phyloP scores from a whole-genome alignment of 305 asterid genomes.

The Petunia hybrid region DNA sequence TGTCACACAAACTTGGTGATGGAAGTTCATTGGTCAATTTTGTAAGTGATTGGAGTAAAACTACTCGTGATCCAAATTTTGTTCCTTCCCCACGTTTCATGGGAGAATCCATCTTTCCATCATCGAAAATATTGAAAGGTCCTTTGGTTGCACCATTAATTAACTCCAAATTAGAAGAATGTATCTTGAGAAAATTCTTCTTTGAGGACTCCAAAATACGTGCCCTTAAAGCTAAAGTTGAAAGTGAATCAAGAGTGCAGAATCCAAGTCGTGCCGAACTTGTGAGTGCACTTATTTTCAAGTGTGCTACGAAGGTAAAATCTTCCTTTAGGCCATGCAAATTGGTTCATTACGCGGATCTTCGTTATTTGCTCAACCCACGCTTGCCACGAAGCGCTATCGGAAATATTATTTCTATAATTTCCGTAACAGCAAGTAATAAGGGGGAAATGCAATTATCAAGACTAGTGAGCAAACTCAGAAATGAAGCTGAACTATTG shows the following conservation, averaged over 20 bases:
- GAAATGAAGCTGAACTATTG: not conserved
- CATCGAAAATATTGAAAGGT: not conserved
- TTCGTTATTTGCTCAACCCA: slow-evolving; percentile 16
- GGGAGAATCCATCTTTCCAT: not conserved
- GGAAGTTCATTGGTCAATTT: slow-evolving; percentile 2
- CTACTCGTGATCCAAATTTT: slow-evolving; percentile 16
- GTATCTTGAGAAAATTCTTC: not conserved
- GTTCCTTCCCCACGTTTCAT: not conserved
- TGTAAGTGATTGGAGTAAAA: slow-evolving; percentile 6
- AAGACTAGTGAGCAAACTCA: slow-evolving; percentile 17
- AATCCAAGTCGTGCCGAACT: slow-evolving; percentile 31
- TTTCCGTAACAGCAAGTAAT: not conserved
- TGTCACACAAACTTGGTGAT: slow-evolving; percentile 32
- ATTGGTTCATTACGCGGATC: not conserved
- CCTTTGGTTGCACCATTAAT: slow-evolving; percentile 12
- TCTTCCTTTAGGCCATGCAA: slow-evolving; percentile 17
- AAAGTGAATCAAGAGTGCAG: not conserved
- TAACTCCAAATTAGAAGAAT: slow-evolving; percentile 16
- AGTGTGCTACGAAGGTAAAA: not conserved
- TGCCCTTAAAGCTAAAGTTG: not conserved
- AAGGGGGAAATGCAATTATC: not conserved
- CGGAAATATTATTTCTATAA: not conserved
- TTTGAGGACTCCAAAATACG: slow-evolving; percentile 19
- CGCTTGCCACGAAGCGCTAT: not conserved
- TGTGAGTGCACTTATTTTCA: not conserved